Percentiles rank a stretch among this genome's conserved stretches.
Evolutionary conservation across 768 basidiomycete species (phyloP).

Genomic region (Asterophora lycoperdoides): DNA sequence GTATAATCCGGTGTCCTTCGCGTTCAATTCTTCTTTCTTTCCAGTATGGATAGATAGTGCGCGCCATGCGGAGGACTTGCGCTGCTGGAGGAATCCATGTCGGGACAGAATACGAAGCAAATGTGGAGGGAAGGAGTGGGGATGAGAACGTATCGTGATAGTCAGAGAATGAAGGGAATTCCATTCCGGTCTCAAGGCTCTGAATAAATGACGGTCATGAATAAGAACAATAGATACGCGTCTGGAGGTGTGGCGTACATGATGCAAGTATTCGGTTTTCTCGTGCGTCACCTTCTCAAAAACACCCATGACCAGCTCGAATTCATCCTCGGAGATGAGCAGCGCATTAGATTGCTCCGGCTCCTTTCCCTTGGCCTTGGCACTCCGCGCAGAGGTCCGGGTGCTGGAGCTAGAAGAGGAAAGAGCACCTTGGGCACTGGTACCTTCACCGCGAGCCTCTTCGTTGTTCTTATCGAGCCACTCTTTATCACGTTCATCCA

Average conservation of each 20-base stretch:
- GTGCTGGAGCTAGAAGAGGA: conserved; percentile 34
- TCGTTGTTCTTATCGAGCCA: conserved; percentile 94
- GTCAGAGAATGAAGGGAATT: conserved; percentile 70
- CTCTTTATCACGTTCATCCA: conserved; percentile 94
- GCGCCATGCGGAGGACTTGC: conserved; percentile 63
- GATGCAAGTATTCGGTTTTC: conserved; percentile 83
- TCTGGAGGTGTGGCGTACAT: conserved; percentile 51
- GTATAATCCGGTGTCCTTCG: conserved; percentile 82
- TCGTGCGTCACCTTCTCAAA: conserved; percentile 90
- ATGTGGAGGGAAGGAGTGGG: conserved; percentile 54
- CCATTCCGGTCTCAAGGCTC: conserved; percentile 62
- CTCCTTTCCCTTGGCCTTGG: conserved; percentile 84
- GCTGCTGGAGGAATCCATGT: conserved; percentile 61
- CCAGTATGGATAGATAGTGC: conserved; percentile 84
- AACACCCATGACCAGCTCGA: conserved; percentile 92
- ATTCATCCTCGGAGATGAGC: conserved; percentile 81
- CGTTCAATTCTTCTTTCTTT: conserved; percentile 76
- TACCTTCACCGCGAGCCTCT: conserved; percentile 83
- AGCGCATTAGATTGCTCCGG: conserved; percentile 60
- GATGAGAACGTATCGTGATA: conserved; percentile 69
- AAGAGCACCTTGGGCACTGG: conserved; percentile 67
- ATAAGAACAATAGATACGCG: conserved; percentile 2
- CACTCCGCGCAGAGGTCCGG: conserved; percentile 57
- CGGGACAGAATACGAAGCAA: conserved; percentile 67
- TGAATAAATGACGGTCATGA: conserved; percentile 21